Percentiles rank a stretch among this genome's conserved stretches.
These are phyloP conservation scores for Ogataea angusta DNA, from an alignment of 805 yeast species.

Conservation along the genomic window DNA sequence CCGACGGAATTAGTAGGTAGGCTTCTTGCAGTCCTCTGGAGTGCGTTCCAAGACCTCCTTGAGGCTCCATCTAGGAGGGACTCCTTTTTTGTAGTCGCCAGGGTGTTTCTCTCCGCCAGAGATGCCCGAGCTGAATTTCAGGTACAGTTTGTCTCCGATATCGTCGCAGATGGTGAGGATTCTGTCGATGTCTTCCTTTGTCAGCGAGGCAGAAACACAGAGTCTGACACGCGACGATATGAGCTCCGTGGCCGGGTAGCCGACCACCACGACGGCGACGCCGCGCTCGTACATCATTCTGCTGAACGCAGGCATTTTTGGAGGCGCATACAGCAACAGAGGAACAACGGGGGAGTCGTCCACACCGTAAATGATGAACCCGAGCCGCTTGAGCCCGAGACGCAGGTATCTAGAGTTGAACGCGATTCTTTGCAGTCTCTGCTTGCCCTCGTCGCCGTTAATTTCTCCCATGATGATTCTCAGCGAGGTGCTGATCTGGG, in stretches of 20 bases:
- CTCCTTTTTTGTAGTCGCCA: conserved; percentile 52
- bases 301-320: conserved; percentile 91
- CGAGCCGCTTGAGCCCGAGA: conserved; percentile 84
- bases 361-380: conserved; percentile 90
- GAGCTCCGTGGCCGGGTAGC: conserved; percentile 96
- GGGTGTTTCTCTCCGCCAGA: conserved; percentile 58
- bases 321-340: conserved; percentile 78
- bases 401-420: conserved; percentile 93
- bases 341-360: conserved; percentile 98
- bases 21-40: conserved; percentile 54
- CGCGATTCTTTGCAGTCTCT: conserved; percentile 88
- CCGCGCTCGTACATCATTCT: conserved; percentile 74
- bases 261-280: conserved; percentile 93
- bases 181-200: conserved; percentile 89
- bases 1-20: conserved; percentile 16
- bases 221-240: conserved; percentile 86
- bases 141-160: conserved; percentile 70
- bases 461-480: conserved; percentile 75
- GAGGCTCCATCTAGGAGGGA: conserved; percentile 70
- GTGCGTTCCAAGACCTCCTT: conserved; percentile 74
- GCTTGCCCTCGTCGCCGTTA: conserved; percentile 90
- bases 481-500: conserved; percentile 81
- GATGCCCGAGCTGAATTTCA: conserved; percentile 75
- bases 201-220: conserved; percentile 88
- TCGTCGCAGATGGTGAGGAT: conserved; percentile 67